These are phyloP conservation scores for Narthecium ossifragum DNA, from an alignment of 106 monocot species.

Conservation along the genomic window DNA sequence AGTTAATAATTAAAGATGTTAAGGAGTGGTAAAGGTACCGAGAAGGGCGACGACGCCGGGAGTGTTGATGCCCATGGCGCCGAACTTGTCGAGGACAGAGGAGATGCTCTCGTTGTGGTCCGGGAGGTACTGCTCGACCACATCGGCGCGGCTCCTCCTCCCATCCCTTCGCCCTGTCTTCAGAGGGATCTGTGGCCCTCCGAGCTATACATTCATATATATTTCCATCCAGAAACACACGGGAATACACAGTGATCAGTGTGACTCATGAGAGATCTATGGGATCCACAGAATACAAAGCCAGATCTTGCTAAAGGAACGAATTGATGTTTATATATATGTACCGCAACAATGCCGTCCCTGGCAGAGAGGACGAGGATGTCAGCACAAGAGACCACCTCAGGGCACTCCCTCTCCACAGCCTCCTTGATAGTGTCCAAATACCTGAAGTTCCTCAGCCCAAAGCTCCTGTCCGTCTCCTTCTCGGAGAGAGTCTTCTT, in stretches of 20 bases:
- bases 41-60: constrained; percentile 69
- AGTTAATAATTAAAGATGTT: not conserved
- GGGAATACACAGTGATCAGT: too few relatives aligned
- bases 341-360: constrained; percentile 61
- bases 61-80: constrained; percentile 66
- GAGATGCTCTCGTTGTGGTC: constrained; percentile 80
- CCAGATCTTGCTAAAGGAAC: too few relatives aligned
- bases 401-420: constrained; percentile 87
- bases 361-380: constrained; percentile 71
- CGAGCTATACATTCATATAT: constrained; percentile 20
- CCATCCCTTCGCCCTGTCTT: constrained; percentile 77
- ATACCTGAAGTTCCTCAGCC: constrained; percentile 81
- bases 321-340: too few relatives aligned
- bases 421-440: constrained; percentile 76
- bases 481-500: constrained; percentile 71
- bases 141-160: constrained; percentile 46
- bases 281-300: not conserved
- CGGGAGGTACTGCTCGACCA: constrained; percentile 63
- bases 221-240: too few relatives aligned
- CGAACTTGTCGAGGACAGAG: constrained; percentile 56
- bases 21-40: constrained; percentile 15
- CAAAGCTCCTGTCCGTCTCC: constrained; percentile 81
- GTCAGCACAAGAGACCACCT: constrained; percentile 69
- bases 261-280: too few relatives aligned
- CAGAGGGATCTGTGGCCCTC: constrained; percentile 70